Percentiles rank a stretch among this genome's conserved stretches.
Evolutionary conservation across 2,329 filamentous ascomycete genomes (phyloP).

Genomic region (Phaeomoniella chlamydospora): DNA sequence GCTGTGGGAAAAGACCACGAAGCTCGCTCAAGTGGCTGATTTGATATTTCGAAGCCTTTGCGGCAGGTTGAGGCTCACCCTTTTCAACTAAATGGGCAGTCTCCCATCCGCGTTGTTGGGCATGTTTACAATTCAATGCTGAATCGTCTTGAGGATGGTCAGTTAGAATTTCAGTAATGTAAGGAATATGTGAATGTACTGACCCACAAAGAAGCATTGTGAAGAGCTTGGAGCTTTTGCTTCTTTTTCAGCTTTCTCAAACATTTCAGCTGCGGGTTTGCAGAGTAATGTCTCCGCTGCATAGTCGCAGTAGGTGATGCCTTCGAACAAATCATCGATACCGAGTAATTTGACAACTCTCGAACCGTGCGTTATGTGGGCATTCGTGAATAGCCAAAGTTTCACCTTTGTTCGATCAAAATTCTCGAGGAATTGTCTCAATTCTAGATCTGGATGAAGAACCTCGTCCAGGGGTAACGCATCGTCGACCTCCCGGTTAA

Average conservation of each 20-base stretch:
- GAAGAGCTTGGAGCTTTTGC: constrained; percentile 53
- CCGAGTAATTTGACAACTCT: constrained; percentile 68
- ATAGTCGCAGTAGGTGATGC: constrained; percentile 92
- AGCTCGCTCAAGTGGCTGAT: constrained; percentile 66
- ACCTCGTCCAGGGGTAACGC: constrained; percentile 76
- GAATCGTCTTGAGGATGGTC: constrained; percentile 58
- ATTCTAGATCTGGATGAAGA: constrained; percentile 60
- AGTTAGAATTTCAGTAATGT: constrained; percentile 4
- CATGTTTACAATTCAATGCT: constrained; percentile 62
- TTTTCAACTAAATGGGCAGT: constrained; percentile 76
- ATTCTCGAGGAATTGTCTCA: constrained; percentile 64
- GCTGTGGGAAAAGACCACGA: constrained; percentile 60
- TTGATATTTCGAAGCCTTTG: constrained; percentile 56
- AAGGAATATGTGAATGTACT: constrained; percentile 18
- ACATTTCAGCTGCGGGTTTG: constrained; percentile 77
- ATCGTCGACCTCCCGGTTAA: constrained; percentile 90
- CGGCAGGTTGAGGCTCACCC: constrained; percentile 46
- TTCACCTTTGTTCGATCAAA: constrained; percentile 75
- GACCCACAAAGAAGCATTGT: constrained; percentile 87
- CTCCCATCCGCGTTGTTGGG: constrained; percentile 71
- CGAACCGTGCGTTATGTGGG: constrained; percentile 76
- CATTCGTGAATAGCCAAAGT: constrained; percentile 92
- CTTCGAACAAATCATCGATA: constrained; percentile 83
- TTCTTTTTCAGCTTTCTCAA: constrained; percentile 73
- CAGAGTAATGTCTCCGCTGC: constrained; percentile 57